These are phyloP conservation scores for Reticulascus tulasneorum DNA, from an alignment of 2,329 filamentous ascomycete species.

Conservation along the genomic window DNA sequence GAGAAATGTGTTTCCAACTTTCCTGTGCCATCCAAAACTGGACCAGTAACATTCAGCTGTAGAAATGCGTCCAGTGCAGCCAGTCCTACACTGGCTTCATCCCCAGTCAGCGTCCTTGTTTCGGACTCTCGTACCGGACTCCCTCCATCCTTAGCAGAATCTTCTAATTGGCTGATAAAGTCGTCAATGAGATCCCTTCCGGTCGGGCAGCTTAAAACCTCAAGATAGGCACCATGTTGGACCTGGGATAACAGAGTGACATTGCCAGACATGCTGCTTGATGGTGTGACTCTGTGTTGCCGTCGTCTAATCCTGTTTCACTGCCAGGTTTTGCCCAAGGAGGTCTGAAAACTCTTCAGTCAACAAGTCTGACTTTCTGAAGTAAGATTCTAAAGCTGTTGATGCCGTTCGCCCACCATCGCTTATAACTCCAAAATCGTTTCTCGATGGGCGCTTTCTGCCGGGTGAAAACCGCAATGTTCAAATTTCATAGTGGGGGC, in stretches of 20 bases:
- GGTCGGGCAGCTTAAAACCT: conserved; percentile 5
- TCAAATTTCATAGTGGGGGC: conserved; percentile 17
- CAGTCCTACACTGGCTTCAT: conserved; percentile 52
- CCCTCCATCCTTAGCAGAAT: background rate
- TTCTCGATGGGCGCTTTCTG: too few species aligned
- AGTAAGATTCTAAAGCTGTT: too few species aligned
- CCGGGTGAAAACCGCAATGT: conserved; percentile 12
- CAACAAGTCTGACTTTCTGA: too few species aligned
- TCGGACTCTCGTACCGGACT: background rate
- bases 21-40: conserved; percentile 52
- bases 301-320: background rate
- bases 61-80: conserved; percentile 74
- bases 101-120: conserved; percentile 1
- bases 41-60: conserved; percentile 84
- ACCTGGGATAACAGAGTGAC: conserved; percentile 1
- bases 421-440: too few species aligned
- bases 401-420: too few species aligned
- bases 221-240: conserved; percentile 6
- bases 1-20: conserved; percentile 31
- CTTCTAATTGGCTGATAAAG: conserved; percentile 1
- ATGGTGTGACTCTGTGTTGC: background rate
- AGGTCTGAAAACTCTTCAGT: too few species aligned
- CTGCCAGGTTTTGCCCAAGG: too few species aligned
- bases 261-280: background rate
- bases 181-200: conserved; percentile 4